Evolutionary conservation across 257 asterid species (phyloP).

Genomic region (Vinca minor): DNA sequence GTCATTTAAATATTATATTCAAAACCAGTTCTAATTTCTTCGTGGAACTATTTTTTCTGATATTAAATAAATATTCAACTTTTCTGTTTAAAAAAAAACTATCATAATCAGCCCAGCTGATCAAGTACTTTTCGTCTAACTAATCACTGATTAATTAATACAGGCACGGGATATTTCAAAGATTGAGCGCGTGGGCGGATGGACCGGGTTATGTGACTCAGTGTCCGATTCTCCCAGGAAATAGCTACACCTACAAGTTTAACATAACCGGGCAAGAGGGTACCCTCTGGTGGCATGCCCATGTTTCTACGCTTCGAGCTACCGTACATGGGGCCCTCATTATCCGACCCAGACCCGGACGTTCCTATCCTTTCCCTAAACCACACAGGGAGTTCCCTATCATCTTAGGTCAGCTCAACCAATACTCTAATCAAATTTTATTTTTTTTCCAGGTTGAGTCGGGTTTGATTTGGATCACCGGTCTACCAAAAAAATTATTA

Average conservation of each 20-base stretch:
- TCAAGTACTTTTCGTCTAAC: not conserved
- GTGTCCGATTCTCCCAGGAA: conserved; percentile 60
- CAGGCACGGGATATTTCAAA: conserved; percentile 75
- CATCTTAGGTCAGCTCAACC: conserved; percentile 38
- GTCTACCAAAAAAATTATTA: no score
- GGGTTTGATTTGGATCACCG: no score
- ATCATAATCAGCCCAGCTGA: not conserved
- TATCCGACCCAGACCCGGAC: conserved; percentile 54
- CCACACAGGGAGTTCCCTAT: conserved; percentile 61
- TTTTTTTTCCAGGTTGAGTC: no score
- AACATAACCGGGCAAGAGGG: conserved; percentile 55
- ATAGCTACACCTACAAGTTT: conserved; percentile 50
- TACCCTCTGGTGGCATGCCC: conserved; percentile 92
- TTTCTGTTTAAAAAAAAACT: no score
- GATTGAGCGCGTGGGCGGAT: conserved; percentile 65
- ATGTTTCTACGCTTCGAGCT: conserved; percentile 48
- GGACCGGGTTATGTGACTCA: conserved; percentile 60
- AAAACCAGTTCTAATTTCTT: not conserved
- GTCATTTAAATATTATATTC: not conserved
- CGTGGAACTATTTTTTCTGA: no score
- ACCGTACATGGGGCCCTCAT: conserved; percentile 61
- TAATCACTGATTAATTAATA: not conserved
- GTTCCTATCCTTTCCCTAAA: conserved; percentile 49
- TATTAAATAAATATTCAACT: no score
- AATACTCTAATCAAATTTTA: no score